Base-by-base conservation (phyloP, 257 asterid species). In the Ehretia macrophylla region DNA sequence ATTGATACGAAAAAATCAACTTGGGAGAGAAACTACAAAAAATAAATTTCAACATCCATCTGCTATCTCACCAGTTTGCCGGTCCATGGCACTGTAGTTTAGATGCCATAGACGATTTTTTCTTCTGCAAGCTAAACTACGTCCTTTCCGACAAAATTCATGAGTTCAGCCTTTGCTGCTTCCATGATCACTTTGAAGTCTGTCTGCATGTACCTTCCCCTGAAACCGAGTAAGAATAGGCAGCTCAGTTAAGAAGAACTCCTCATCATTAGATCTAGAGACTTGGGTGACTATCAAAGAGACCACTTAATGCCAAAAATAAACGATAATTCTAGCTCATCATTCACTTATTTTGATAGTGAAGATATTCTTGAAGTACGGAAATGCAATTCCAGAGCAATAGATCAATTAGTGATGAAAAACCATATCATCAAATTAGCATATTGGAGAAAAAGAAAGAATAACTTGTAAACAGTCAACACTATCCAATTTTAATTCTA, bases 141-240 rank as follows among this genome's bases (percentile, higher is more conserved):
- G 16, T 49, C 57, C 57, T 52, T 52, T 9, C 57, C 38, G 0
- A 77, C 86, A 63, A 73, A 68, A 50, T 70, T 76, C 39, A 88
- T 49, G 77, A 92, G 97, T 61, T 83, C 99, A 56, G 66, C 75
- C 72, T 81, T 83, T 37, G 97, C 94, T 64, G 94, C 97, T 72
- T 88, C 96, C 84, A 86, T 86, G 46, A 92, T 64, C 10, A 78
- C 80, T 77, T 80, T 75, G 72, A 92, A 92, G 72, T 92, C 95
- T 56, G 85, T 65, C 37, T 85, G 81, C 67, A 67, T 74, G 56
- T 92, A 86, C 66, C 96, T 79, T 65, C 97, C 96, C 97, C 99
- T 92, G 84, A 71, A 78, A 62, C 59, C 63, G 61, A 32, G 11
- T 54, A 17, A 22, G 32, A 46, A 37, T 53, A 21, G 10, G 51